Evolutionary conservation across 768 basidiomycete species (phyloP).

Genomic region (Fistulinella prunicolor): DNA sequence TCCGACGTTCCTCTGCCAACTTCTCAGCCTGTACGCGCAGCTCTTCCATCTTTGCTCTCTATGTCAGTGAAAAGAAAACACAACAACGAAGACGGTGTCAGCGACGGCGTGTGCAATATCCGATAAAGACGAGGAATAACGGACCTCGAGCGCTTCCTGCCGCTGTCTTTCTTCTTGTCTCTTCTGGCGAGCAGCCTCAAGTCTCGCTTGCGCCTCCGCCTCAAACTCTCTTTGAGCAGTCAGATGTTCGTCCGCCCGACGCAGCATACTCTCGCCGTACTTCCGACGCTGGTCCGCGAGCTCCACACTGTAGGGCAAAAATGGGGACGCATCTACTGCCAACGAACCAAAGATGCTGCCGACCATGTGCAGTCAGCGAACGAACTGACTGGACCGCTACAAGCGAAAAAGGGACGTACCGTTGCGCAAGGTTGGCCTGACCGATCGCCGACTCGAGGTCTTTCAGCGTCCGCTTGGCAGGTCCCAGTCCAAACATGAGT

Average conservation of each 20-base stretch:
- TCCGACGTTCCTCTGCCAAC: conserved; percentile 74
- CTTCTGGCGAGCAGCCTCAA: conserved; percentile 72
- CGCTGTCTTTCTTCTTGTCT: conserved; percentile 78
- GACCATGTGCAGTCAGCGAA: neutral
- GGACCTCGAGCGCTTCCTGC: conserved; percentile 63
- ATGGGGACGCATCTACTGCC: conserved; percentile 63
- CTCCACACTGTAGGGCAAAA: conserved; percentile 80
- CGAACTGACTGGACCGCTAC: no score
- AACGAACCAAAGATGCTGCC: conserved; percentile 79
- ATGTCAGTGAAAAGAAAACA: neutral
- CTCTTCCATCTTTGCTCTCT: conserved; percentile 64
- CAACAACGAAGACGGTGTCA: neutral
- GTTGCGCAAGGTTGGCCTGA: conserved; percentile 83
- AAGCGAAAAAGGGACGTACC: conserved; percentile 45
- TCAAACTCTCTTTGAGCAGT: conserved; percentile 69
- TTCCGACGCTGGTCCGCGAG: conserved; percentile 86
- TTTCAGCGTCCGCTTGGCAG: conserved; percentile 73
- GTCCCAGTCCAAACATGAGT: conserved; percentile 70
- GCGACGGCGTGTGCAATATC: neutral
- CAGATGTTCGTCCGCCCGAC: conserved; percentile 79
- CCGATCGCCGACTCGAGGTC: conserved; percentile 78
- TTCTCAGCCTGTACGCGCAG: conserved; percentile 69
- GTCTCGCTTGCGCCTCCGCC: conserved; percentile 62
- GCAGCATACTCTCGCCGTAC: conserved; percentile 85
- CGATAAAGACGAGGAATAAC: conserved; percentile 17